These are phyloP conservation scores for Xylaria grammica DNA, from an alignment of 495 filamentous ascomycete species.

Conservation along the genomic window DNA sequence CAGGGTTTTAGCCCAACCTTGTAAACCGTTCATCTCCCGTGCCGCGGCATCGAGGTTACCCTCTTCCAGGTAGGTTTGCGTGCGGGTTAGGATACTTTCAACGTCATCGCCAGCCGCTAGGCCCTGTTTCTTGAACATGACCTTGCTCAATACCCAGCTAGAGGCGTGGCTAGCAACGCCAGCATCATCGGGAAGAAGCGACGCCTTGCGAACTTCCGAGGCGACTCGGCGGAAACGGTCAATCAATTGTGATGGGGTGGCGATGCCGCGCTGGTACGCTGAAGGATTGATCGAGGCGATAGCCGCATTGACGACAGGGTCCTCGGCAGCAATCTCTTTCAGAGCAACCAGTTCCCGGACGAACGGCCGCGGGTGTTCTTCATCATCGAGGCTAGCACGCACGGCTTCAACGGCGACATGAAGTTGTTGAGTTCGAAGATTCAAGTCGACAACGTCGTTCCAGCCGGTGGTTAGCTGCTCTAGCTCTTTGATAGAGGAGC, in stretches of 20 bases:
- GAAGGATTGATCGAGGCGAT: constrained; percentile 92
- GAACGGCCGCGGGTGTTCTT: constrained; percentile 79
- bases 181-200: constrained; percentile 86
- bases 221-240: constrained; percentile 97
- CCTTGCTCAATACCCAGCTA: constrained; percentile 83
- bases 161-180: constrained; percentile 92
- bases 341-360: constrained; percentile 88
- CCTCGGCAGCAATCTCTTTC: constrained; percentile 84
- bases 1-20: constrained; percentile 92
- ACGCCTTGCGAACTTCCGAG: constrained; percentile 89
- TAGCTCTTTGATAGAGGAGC: constrained; percentile 74
- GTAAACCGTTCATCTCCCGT: constrained; percentile 89
- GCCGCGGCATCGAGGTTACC: constrained; percentile 89
- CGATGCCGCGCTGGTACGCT: constrained; percentile 91
- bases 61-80: constrained; percentile 87
- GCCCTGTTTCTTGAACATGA: constrained; percentile 93
- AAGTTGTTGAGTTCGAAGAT: constrained; percentile 91
- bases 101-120: constrained; percentile 87
- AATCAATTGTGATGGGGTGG: constrained; percentile 80
- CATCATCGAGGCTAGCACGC: constrained; percentile 75
- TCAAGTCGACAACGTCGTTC: constrained; percentile 85
- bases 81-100: constrained; percentile 87
- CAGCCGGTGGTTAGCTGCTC: constrained; percentile 83
- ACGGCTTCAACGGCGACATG: constrained; percentile 95
- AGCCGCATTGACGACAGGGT: constrained; percentile 84